phyloP scores from a whole-genome alignment of 768 basidiomycete genomes.

The Cantharellus anzutake region DNA sequence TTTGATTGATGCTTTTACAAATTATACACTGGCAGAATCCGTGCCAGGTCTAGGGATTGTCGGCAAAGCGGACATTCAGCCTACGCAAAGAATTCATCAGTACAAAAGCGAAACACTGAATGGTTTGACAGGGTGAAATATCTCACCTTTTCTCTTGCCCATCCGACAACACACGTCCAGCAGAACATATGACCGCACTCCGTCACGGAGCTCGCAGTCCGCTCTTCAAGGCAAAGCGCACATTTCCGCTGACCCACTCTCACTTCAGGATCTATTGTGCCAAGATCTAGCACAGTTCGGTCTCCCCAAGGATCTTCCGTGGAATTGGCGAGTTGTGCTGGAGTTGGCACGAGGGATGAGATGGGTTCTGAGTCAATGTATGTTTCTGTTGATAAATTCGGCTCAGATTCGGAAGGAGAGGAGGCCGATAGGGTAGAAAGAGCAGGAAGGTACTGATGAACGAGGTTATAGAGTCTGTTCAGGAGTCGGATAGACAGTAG shows the following conservation, averaged over 20 bases:
- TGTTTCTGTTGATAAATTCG: background rate
- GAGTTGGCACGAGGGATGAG: background rate
- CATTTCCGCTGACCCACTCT: conserved; percentile 43
- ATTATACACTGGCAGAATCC: conserved; percentile 68
- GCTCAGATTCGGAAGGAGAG: background rate
- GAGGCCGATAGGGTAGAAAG: conserved; percentile 11
- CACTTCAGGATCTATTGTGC: conserved; percentile 28
- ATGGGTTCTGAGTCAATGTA: conserved; percentile 4
- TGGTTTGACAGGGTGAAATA: background rate
- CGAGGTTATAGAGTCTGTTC: conserved; percentile 31
- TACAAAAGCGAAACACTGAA: background rate
- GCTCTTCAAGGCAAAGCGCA: conserved; percentile 69
- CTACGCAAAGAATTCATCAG: conserved; percentile 17
- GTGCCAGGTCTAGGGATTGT: conserved; percentile 48
- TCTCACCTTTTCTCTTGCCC: conserved; percentile 71
- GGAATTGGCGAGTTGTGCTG: background rate
- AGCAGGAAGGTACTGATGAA: conserved; percentile 11
- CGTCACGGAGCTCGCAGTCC: conserved; percentile 63
- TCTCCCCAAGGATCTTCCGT: conserved; percentile 12
- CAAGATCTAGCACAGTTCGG: conserved; percentile 38
- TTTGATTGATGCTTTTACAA: conserved; percentile 25
- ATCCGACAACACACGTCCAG: conserved; percentile 76
- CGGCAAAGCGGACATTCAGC: conserved; percentile 79
- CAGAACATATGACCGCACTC: conserved; percentile 85
- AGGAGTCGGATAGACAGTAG: conserved; percentile 45